phyloP scores from a whole-genome alignment of 768 basidiomycete species.

The Stropharia rugosoannulata region DNA sequence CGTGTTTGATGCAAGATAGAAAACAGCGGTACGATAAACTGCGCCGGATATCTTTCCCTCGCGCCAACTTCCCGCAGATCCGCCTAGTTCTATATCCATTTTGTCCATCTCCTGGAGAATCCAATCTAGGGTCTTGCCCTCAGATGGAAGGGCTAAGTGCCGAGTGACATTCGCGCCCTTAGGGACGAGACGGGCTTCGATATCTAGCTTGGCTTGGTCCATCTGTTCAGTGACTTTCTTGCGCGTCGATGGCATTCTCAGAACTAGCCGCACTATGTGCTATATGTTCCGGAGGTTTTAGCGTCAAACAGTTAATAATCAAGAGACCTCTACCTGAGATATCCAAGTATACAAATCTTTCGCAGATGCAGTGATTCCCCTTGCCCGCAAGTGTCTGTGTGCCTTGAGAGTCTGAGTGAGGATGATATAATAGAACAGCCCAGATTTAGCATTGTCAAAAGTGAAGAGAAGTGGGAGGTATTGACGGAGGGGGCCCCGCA shows the following conservation, averaged over 20 bases:
- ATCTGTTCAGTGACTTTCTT: slow-evolving; percentile 64
- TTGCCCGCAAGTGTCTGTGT: slow-evolving; percentile 62
- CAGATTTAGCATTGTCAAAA: slow-evolving; percentile 52
- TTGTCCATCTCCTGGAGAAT: slow-evolving; percentile 75
- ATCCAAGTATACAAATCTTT: slow-evolving; percentile 55
- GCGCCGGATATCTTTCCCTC: slow-evolving; percentile 81
- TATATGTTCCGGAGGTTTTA: slow-evolving; percentile 20
- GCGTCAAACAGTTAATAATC: background rate
- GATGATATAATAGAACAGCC: slow-evolving; percentile 60
- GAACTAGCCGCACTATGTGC: slow-evolving; percentile 53
- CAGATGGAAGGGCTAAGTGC: slow-evolving; percentile 62
- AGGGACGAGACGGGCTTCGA: slow-evolving; percentile 69
- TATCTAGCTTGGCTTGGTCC: slow-evolving; percentile 58
- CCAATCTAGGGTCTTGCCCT: slow-evolving; percentile 70
- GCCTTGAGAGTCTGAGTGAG: slow-evolving; percentile 49
- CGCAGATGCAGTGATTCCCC: slow-evolving; percentile 49
- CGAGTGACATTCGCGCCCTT: slow-evolving; percentile 60
- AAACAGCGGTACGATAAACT: slow-evolving; percentile 70
- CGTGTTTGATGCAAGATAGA: background rate
- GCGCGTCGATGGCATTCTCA: slow-evolving; percentile 61
- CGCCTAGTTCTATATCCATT: slow-evolving; percentile 64
- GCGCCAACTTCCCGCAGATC: slow-evolving; percentile 52
- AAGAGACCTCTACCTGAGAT: slow-evolving; percentile 39
- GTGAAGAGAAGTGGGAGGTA: slow-evolving; percentile 17
- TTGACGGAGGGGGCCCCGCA: slow-evolving; percentile 14